Evolutionary conservation across 2,329 filamentous ascomycete species (phyloP), one percentile per base, ranked within the genome.

Genomic region (Drechslera avenae): DNA sequence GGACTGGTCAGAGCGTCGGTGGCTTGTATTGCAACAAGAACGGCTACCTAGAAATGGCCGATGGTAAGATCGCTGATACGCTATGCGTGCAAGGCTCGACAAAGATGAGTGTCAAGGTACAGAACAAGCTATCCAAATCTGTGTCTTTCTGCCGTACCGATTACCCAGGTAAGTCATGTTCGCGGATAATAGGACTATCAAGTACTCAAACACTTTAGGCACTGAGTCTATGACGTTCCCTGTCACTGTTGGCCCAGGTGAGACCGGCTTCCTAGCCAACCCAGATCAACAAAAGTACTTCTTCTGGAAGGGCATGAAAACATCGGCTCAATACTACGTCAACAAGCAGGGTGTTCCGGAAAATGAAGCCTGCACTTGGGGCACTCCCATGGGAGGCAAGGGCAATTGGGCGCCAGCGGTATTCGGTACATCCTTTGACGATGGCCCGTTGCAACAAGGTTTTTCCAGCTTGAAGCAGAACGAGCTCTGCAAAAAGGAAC

Each of bases 241-340:
- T 37, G 78, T 92, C 39, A 76, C 84, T 50, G 81, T 87, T 35
- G 60, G 74, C 4, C 76, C 88, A 44, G 89, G 89, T 52, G 66
- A 76, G 40, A 81, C 76, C 19, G 77, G 84, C 54, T 75, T 80
- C 30, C 77, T 99, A 59, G 90, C 89, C 70, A 93, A 90, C 79
- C 89, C 93, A 39, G 77, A 88, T 59, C 85, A 86, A 53, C 71
- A 73, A 40, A 80, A 78, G 42, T 96, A 93, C 80, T 97, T 91
- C 80, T 76, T 80, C 55, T 96, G 90, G 90, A 63, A 90, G 67
- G 83, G 83, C 64, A 82, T 83, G 73, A 65, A 78, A 42, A 97
- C 94, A 44, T 92, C 90, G 39, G 92, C 92, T 36, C 94, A 97
- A 78, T 97, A 96, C 83, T 99, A 99, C 73, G 83, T 97, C 76